Base-by-base conservation (phyloP, 108 stramenopile genomes). In the Skeletonema grethae region DNA sequence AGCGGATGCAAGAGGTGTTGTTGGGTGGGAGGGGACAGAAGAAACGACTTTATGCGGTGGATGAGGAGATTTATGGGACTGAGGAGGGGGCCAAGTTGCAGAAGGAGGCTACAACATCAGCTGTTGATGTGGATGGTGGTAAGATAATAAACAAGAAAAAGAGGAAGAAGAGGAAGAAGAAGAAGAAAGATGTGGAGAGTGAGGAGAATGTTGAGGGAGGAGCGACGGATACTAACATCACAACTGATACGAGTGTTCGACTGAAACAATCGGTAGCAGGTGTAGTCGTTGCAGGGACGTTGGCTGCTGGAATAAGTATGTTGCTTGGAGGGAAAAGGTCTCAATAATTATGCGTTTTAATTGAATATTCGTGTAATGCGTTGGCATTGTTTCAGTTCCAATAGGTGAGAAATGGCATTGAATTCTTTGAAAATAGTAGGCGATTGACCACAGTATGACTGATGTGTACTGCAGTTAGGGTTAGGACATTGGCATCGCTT, bases 41-140 rank as follows among this genome's bases (percentile, higher is more conserved):
- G 31, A 86, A 86, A 35, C 24, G 82, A 55, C 35, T 77, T 41
- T 70, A 86, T 66, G 67, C 85, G 2, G 82, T 86, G 16, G 81
- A 86, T 65, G 65, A 83, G 34, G 61, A 15, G 34, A 53, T 74
- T 29, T 83, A 86, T 57, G 82, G 82, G 43, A 86, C 82, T 0
- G 75, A 86, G 56, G 82, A 86, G 61, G 82, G 82, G 20, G 77
- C 70, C 29, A 82, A 70, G 53, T 67, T 77, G 70, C 67, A 59
- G 48, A 74, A 63, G 56, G 67, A 68, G 56, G 81, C 75, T 5
- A n/a, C n/a, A n/a, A n/a, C n/a, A n/a, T n/a, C n/a, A n/a, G n/a
- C n/a, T n/a, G n/a, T n/a, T n/a, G n/a, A n/a, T n/a, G 50, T 53
- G 20, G 22, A 9, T 15, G 22, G 50, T 53, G 4, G 50, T 22